Base-by-base conservation (phyloP, 495 filamentous ascomycete genomes). In the Talaromyces liani region DNA sequence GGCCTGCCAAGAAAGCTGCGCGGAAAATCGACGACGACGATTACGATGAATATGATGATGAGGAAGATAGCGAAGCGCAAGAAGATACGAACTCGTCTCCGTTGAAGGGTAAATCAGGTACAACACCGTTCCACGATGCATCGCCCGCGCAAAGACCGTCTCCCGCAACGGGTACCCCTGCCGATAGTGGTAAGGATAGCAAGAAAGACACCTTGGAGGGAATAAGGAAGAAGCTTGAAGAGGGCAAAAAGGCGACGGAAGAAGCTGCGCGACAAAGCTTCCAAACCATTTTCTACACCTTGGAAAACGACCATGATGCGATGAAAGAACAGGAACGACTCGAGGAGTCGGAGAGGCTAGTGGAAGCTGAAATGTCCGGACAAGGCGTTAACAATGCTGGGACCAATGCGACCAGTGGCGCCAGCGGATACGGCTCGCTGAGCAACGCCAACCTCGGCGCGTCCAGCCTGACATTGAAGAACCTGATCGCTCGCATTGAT, bases 261-360 rank as follows among this genome's bases (percentile, higher is more conserved):
- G 91, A 96, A 68, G 88, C 91, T 55, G 94, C 89, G 24, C 92
- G 89, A 78, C 82, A 86, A 63, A 94, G 89, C 76, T 97, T 96
- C 72, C 85, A 95, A 71, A 95, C 91, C 3, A 73, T 94, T 49
- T 95, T 97, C 73, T 94, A 97, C 73, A 97, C 95, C 2, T 78
- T 97, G 31, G 94, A 99, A 72, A 93, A 91, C 71, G 94, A 99
- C 73, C 84, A 89, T 29, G 91, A 92, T 70, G 93, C 94, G 47
- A 97, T 98, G 95, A 73, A 97, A 65, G 94, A 99, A 72, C 95
- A 99, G 74, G 91, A 97, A 75, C 91, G 92, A 71, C 83, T 99
- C 51, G 95, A 98, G 65, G 94, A 98, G 70, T 91, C 93, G 1
- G 94, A 99, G 70, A 88, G 93, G 69, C 92, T 96, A 72, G 88